Conservation (phyloP, 192 early-diverging fungal species). For the Backusella australiensis region DNA sequence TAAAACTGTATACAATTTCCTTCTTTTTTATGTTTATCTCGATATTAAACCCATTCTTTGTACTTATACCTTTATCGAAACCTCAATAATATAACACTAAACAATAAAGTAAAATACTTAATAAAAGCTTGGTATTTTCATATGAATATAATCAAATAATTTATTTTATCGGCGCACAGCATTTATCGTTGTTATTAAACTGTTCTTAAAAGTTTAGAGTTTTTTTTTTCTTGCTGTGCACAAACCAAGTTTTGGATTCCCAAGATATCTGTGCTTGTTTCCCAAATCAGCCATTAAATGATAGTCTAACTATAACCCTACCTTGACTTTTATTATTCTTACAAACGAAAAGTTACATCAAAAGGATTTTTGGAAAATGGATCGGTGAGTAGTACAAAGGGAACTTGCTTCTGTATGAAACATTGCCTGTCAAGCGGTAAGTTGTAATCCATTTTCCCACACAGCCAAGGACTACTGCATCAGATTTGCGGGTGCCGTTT, state of each 20-base stretch:
- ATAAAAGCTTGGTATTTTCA: neutral
- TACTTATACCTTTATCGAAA: neutral
- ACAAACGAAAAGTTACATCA: neutral
- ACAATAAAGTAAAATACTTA: neutral
- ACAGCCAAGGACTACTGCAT: neutral
- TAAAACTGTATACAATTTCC: neutral
- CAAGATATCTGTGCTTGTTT: neutral
- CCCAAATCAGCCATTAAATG: neutral
- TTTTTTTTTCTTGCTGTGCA: neutral
- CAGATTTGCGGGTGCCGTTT: neutral
- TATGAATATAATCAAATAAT: slow-evolving; percentile 3
- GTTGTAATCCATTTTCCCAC: neutral
- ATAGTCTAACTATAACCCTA: neutral
- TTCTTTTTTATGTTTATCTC: neutral
- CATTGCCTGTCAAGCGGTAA: slow-evolving; percentile 6
- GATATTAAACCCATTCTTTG: neutral
- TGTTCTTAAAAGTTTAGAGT: neutral
- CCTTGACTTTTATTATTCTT: neutral
- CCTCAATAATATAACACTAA: neutral
- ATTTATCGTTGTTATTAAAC: neutral
- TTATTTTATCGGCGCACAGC: neutral
- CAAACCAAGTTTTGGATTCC: neutral
- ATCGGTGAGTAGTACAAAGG: neutral
- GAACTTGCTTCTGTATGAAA: neutral
- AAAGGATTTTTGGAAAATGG: neutral